Evolutionary conservation across 2,329 filamentous ascomycete species (phyloP).

Genomic region (Rosellinia necatrix): DNA sequence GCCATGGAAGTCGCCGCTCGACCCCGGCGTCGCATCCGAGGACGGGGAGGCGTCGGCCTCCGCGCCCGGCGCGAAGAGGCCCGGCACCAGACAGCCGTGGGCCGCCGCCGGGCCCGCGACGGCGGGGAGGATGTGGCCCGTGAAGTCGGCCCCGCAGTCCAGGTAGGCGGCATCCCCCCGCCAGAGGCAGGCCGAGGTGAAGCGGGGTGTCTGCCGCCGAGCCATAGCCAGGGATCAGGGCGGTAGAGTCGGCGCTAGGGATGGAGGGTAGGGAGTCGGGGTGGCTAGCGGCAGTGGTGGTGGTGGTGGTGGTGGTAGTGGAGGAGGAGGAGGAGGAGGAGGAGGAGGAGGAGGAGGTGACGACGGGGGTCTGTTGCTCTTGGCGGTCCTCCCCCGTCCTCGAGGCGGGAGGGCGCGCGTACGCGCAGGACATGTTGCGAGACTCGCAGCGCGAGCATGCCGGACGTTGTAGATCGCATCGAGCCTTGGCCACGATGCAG

Average conservation of each 20-base stretch:
- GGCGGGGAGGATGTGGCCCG: too few relatives aligned
- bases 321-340: background rate
- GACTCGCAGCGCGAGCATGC: slow-evolving; percentile 33
- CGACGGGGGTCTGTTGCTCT: background rate
- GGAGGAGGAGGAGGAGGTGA: background rate
- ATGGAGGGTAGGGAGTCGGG: slow-evolving; percentile 5
- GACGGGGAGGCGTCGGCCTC: too few relatives aligned
- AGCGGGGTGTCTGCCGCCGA: background rate
- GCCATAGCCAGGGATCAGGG: background rate
- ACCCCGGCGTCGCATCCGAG: background rate
- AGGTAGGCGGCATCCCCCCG: background rate
- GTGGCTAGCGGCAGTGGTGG: background rate
- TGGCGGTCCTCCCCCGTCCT: background rate
- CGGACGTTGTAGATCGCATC: slow-evolving; percentile 35
- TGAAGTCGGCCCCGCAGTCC: slow-evolving; percentile 1
- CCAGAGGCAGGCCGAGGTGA: background rate
- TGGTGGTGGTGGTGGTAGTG: background rate
- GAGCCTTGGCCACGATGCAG: slow-evolving; percentile 37
- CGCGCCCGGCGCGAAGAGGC: slow-evolving; percentile 2
- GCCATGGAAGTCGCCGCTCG: background rate
- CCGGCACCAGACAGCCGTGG: background rate
- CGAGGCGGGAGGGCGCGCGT: slow-evolving; percentile 23
- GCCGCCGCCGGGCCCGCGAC: background rate
- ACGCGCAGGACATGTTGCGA: slow-evolving; percentile 30
- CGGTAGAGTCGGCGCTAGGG: background rate